Percentiles rank a stretch among this genome's conserved stretches.
phyloP scores from a whole-genome alignment of 164 flowering plant genomes.

The grape (Vitis vinifera) region DNA sequence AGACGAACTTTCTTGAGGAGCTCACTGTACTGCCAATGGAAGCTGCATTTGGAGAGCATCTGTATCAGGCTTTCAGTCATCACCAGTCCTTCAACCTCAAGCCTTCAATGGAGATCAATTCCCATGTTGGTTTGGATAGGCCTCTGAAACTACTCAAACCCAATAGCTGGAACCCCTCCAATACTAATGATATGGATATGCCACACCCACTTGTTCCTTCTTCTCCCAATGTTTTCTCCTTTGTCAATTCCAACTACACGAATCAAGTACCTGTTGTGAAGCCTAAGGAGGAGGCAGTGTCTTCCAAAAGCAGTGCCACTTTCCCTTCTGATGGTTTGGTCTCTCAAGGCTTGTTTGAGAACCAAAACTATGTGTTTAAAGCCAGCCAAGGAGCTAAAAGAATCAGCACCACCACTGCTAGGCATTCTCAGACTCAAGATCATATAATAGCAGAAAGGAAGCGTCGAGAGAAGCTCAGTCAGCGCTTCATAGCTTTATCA shows the following conservation, averaged over 20 bases:
- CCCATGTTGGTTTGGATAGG: conserved; percentile 21
- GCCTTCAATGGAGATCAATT: conserved; percentile 19
- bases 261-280: conserved; percentile 29
- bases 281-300: conserved; percentile 49
- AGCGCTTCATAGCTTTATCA: conserved; percentile 70
- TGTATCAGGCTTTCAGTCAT: conserved; percentile 35
- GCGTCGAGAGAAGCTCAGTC: conserved; percentile 77
- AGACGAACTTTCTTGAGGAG: conserved; percentile 44
- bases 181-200: conserved; percentile 12
- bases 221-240: conserved; percentile 32
- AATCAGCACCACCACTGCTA: conserved; percentile 16
- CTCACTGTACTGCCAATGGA: conserved; percentile 35
- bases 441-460: conserved; percentile 79
- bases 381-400: conserved; percentile 40
- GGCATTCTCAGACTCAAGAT: conserved; percentile 45
- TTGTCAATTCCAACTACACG: conserved; percentile 22
- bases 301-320: conserved; percentile 12
- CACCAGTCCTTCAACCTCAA: conserved; percentile 17
- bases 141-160: conserved; percentile 52
- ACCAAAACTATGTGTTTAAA: conserved; percentile 33
- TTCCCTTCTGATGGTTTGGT: conserved; percentile 29
- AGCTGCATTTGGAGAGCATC: conserved; percentile 44
- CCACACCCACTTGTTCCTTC: conserved; percentile 24
- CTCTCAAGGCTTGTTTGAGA: conserved; percentile 29
- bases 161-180: conserved; percentile 44